Base-by-base conservation (phyloP, 2,329 filamentous ascomycete genomes). In the Aotearoamyces nothofagi region DNA sequence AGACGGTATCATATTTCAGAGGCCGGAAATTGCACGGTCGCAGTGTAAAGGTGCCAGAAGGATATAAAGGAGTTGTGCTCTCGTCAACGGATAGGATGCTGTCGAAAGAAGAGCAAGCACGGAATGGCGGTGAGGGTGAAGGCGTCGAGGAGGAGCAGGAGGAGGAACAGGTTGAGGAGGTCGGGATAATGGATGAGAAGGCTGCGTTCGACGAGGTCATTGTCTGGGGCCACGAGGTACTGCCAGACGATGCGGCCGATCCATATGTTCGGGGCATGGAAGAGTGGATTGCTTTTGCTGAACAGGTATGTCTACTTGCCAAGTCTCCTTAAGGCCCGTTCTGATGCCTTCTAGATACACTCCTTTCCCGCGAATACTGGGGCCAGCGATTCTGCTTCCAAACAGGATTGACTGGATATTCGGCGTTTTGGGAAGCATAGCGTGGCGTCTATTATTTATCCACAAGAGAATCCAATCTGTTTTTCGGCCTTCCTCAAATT, bases 211-310 rank as follows among this genome's bases (percentile, higher is more conserved):
- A 83, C 5, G 62, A 78, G 31, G 50, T 93, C 28, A 55, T 82
- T 3, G 63, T 93, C n/a, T 96, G 86, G 86, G 75, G 69, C 0
- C 84, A 93, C 50, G 84, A 90, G 40, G 52, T 56, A 1, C 42
- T 69, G 27, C 72, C 72, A 5, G 71, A 77, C 34, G 60, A 61
- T 1, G 60, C 60, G 15, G 55, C 56, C 5, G 82, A 93, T 52
- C 59, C 66, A 1, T 90, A 83, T 48, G 59, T 81, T 4, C 76
- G 78, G 47, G 72, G 77, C 0, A 57, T 92, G 24, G 66, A 76
- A 39, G 84, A 93, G 52, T 93, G 84, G 83, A 60, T 92, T 33
- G 59, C 61, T 8, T 69, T 86, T 49, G 69, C 83, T 8, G 69
- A 76, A 39, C 63, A 66, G 49, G 77, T 83, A 32, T 27, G 40